Evolutionary conservation across 2,329 filamentous ascomycete genomes (phyloP).

Genomic region (Colletotrichum trifolii): DNA sequence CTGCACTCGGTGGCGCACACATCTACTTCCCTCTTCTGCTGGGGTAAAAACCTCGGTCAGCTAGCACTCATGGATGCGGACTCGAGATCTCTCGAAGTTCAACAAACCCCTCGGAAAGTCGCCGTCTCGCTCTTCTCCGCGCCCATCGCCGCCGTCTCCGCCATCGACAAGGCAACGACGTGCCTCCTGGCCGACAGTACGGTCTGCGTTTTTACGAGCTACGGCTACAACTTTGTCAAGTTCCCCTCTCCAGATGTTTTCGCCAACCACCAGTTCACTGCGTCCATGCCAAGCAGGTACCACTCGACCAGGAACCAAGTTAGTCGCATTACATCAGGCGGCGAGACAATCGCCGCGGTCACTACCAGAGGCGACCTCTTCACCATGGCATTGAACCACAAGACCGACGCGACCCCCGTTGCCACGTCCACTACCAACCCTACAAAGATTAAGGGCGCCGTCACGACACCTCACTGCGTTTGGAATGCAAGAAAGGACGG

Average conservation of each 20-base stretch:
- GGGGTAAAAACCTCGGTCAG: conserved; percentile 95
- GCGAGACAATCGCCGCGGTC: conserved; percentile 90
- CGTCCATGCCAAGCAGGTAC: conserved; percentile 73
- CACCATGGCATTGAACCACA: conserved; percentile 80
- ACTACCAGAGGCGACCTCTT: conserved; percentile 89
- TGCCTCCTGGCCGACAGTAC: conserved; percentile 87
- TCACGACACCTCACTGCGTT: conserved; percentile 82
- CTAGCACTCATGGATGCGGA: conserved; percentile 95
- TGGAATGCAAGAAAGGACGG: conserved; percentile 92
- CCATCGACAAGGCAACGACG: conserved; percentile 89
- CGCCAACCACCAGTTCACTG: conserved; percentile 75
- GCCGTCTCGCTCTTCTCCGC: conserved; percentile 83
- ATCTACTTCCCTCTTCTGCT: conserved; percentile 84
- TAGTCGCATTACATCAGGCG: conserved; percentile 81
- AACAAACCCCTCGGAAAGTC: conserved; percentile 84
- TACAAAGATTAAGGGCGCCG: conserved; percentile 84
- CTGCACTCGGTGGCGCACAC: conserved; percentile 94
- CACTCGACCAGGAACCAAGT: conserved; percentile 76
- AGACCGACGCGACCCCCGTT: conserved; percentile 68
- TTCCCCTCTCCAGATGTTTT: conserved; percentile 81
- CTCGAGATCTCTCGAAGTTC: conserved; percentile 88
- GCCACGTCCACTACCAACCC: conserved; percentile 90
- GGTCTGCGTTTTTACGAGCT: conserved; percentile 94
- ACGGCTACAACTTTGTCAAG: conserved; percentile 90
- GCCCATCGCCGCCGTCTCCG: conserved; percentile 81